Base-by-base conservation (phyloP, 768 basidiomycete genomes). In the Tylopilus rubrobrunneus region DNA sequence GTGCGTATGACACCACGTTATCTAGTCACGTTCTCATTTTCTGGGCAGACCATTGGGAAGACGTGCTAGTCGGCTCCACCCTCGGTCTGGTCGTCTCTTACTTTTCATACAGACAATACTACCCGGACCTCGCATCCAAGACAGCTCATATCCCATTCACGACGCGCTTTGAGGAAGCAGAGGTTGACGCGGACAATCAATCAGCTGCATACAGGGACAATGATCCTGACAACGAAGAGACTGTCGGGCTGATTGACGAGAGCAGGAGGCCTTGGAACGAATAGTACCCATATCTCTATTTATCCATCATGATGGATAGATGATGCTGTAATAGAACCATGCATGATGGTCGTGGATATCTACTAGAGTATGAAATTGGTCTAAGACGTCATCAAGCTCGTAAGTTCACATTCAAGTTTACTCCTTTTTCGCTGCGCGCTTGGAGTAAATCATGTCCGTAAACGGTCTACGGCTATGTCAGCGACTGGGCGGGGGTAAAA, bases 31-130 rank as follows among this genome's bases (percentile, higher is more conserved):
- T 48, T 21, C 43, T 52, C 12, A 42, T 45, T 45, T 36, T 27
- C 19, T 12, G 40, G 3, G 3, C 53, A 91, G 89, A 96, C 67
- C 94, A 96, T 65, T 94, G 91, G 89, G 83, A 92, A 2, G 96
- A 98, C 62, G 89, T 96, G 34, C 64, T 92, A 6, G 78, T 85
- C 1, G 94, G 96, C 3, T 81, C 85, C 5, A 41, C 84, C 8
- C 78, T 98, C 10, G 95, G 94, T 11, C 76, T 89, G 9, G 63
- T 77, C 36, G 74, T 90, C 49, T 76, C 91, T 10, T 87, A 81
- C 71, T 86, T 92, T 67, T 69, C 80, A 8, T 95, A 95, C 71
- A 80, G 88, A 23, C 89, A 89, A 63, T 91, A 92, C 68, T 93
- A 88, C 62, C 89, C 88, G 8, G 67, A 76, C 29, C 78, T 92